These are phyloP conservation scores for Erysimum pusillum DNA, from an alignment of 441 rosid genomes.

Conservation along the genomic window DNA sequence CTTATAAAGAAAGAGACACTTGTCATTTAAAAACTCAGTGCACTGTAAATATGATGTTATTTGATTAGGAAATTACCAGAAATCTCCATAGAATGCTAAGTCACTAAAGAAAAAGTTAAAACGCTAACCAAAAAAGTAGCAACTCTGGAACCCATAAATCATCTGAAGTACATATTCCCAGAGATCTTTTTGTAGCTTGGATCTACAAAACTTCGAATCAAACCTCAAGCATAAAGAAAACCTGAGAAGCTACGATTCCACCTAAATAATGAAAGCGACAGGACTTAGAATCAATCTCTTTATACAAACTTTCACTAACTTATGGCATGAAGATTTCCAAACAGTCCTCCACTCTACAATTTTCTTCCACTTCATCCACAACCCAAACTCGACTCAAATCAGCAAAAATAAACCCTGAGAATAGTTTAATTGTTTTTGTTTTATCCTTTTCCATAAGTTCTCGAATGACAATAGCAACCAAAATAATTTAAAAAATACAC, in stretches of 20 bases:
- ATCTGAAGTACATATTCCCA: slow-evolving; percentile 51
- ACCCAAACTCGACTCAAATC: slow-evolving; percentile 66
- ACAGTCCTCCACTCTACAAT: slow-evolving; percentile 45
- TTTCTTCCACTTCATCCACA: slow-evolving; percentile 53
- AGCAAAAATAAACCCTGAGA: slow-evolving; percentile 52
- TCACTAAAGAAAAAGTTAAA: slow-evolving; percentile 3
- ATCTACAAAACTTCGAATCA: slow-evolving; percentile 40
- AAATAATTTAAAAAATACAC: too few species aligned
- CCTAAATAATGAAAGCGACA: slow-evolving; percentile 58
- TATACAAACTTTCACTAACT: slow-evolving; percentile 53
- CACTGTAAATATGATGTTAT: neutral
- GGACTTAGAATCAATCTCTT: slow-evolving; percentile 49
- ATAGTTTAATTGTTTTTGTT: too few species aligned
- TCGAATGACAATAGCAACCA: too few species aligned
- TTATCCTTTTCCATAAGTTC: too few species aligned
- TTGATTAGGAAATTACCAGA: neutral
- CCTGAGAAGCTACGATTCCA: slow-evolving; percentile 74
- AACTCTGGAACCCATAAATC: slow-evolving; percentile 56
- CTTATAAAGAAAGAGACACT: neutral
- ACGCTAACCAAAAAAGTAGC: slow-evolving; percentile 61
- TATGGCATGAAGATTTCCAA: slow-evolving; percentile 64
- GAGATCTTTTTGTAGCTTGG: slow-evolving; percentile 54
- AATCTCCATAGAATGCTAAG: slow-evolving; percentile 13
- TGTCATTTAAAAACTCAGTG: neutral
- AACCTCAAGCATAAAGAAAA: slow-evolving; percentile 65